Percentiles rank a stretch among this genome's conserved stretches.
Conservation (phyloP, 768 basidiomycete genomes). For the Coprinopsis cinerea region DNA sequence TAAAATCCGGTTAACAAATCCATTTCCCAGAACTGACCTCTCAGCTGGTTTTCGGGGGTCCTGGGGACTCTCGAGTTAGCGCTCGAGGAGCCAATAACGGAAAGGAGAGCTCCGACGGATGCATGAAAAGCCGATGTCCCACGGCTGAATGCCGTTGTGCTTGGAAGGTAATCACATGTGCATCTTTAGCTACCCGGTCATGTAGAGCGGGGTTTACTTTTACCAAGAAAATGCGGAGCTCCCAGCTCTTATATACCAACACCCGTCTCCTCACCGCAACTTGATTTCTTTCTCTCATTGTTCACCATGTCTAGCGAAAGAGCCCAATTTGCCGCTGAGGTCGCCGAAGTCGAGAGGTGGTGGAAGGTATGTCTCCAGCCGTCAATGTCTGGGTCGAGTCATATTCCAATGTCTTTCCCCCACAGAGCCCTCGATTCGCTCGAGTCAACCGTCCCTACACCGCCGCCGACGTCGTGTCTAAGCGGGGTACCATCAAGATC, state of each 20-base stretch:
- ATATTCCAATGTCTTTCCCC: conserved; percentile 2
- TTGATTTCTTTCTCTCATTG: conserved; percentile 12
- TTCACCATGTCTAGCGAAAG: conserved; percentile 58
- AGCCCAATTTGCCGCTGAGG: conserved; percentile 71
- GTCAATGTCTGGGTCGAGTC: neutral
- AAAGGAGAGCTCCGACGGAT: conserved; percentile 15
- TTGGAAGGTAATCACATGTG: conserved; percentile 44
- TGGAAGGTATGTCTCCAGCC: conserved; percentile 61
- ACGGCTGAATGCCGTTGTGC: conserved; percentile 18
- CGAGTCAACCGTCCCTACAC: conserved; percentile 88
- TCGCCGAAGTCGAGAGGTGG: conserved; percentile 83
- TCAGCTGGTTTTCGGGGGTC: no score
- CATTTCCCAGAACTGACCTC: no score
- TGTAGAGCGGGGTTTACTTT: conserved; percentile 20
- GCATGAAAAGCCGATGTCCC: conserved; percentile 11
- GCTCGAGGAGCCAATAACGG: neutral
- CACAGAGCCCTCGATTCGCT: conserved; percentile 79
- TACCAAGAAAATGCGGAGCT: conserved; percentile 16
- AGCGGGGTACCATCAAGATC: conserved; percentile 83
- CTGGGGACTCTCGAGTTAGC: no score
- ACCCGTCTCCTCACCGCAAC: conserved; percentile 14
- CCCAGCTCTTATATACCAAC: conserved; percentile 22
- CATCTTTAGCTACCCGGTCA: conserved; percentile 16
- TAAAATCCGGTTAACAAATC: no score
- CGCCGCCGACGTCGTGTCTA: conserved; percentile 88